Base-by-base conservation (phyloP, 108 stramenopile genomes). In the Nannochloropsis salina region DNA sequence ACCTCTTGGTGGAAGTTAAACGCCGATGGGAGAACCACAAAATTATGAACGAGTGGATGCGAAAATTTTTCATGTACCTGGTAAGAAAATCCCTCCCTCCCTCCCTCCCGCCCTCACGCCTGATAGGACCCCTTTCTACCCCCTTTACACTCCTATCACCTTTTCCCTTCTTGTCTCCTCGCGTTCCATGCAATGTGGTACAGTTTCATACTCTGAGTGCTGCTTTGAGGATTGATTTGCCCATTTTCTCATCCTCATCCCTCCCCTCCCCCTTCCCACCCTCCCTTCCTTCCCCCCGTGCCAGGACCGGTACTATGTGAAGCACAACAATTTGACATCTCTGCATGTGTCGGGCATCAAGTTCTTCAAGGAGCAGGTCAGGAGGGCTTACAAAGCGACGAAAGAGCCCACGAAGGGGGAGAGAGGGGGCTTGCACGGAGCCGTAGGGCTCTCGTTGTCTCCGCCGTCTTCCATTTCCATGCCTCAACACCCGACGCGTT, bases 21-120 rank as follows among this genome's bases (percentile, higher is more conserved):
- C 89, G 93, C 79, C 95, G 99, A 41, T 98, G 97, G 97, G 85
- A 91, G 31, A 97, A 99, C 89, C 98, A 99, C 93, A 97, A 95
- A 86, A 97, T 99, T 85, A 99, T 99, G 99, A 98, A 98, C 93
- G 97, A 97, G 88, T 99, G 99, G 99, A 93, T 98, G 87, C 95
- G 93, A 84, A 95, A 96, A 83, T 99, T 99, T 92, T 99, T 99
- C 91, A 97, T 95, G 88, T 99, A 99, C 91, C 93, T 99, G 44
- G 91, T 89, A 51, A 83, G 91, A 83, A 82, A 40, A 2, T 81
- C 15, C 15, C 8, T 45, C 44, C 84, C 84, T 86, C 47, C 47
- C 47, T 51, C 47, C 9, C 47, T 51, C 47, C 47, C 47, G 9
- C 12, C 47, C 47, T 51, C 47, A 9, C 47, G 9, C 12, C 47